Percentiles rank a stretch among this genome's conserved stretches.
Conservation (phyloP, 805 yeast species). For the Starmerella ratchasimensis region DNA sequence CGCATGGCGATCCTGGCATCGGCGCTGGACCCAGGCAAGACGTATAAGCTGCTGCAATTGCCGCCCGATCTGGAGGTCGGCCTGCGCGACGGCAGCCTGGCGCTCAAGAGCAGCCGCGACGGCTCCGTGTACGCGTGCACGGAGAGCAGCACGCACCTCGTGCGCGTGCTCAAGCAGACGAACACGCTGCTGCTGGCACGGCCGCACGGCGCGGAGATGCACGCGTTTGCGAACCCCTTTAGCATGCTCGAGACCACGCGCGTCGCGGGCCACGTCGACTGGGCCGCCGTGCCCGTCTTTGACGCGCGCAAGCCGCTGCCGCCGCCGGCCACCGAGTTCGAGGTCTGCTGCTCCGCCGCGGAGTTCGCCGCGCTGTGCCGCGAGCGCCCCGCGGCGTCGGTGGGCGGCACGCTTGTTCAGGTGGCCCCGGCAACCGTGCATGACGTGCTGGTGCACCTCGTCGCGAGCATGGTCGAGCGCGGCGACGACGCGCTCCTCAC, state of each 20-base stretch:
- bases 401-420: slow-evolving; percentile 33
- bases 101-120: slow-evolving; percentile 8
- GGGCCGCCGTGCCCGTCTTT: slow-evolving; percentile 20
- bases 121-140: slow-evolving; percentile 16
- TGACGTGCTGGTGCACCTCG: slow-evolving; percentile 20
- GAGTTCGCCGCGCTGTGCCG: slow-evolving; percentile 46
- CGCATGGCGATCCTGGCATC: too few relatives aligned
- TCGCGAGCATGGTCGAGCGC: slow-evolving; percentile 19
- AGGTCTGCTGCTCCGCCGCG: slow-evolving; percentile 29
- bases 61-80: slow-evolving; percentile 21
- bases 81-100: slow-evolving; percentile 13
- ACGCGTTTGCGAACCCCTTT: slow-evolving; percentile 16
- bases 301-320: neutral
- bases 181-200: slow-evolving; percentile 54
- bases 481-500: slow-evolving; percentile 8
- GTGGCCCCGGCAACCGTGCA: slow-evolving; percentile 22
- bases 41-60: slow-evolving; percentile 19
- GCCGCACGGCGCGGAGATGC: slow-evolving; percentile 10
- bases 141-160: slow-evolving; percentile 9
- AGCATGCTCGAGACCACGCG: slow-evolving; percentile 20
- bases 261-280: slow-evolving; percentile 15
- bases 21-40: neutral
- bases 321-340: neutral
- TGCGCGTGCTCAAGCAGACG: slow-evolving; percentile 46
- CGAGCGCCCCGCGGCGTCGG: slow-evolving; percentile 39